phyloP scores from a whole-genome alignment of 2,329 filamentous ascomycete species.

The Colletotrichum eremochloae region DNA sequence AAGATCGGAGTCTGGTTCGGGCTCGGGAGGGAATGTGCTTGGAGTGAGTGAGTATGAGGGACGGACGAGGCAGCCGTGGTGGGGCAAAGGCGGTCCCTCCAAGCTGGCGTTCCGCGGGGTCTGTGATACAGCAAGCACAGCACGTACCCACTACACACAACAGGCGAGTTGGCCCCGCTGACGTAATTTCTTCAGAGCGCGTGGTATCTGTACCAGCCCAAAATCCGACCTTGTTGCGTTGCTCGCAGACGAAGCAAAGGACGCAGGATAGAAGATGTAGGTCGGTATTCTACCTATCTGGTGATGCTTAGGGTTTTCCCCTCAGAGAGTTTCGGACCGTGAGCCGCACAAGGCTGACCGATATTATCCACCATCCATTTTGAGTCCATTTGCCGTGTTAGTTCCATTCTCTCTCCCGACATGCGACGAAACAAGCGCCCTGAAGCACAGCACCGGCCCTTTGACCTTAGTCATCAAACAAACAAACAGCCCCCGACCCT shows the following conservation, averaged over 20 bases:
- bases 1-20: constrained; percentile 29
- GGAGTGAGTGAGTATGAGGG: constrained; percentile 27
- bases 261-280: background rate
- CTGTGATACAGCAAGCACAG: background rate
- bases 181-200: constrained; percentile 25
- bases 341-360: too few species aligned
- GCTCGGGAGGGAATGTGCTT: constrained; percentile 32
- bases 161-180: constrained; percentile 25
- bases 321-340: constrained; percentile 17
- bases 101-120: constrained; percentile 34
- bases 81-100: constrained; percentile 28
- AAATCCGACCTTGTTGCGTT: too few species aligned
- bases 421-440: background rate
- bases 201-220: background rate
- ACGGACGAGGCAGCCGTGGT: constrained; percentile 32
- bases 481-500: constrained; percentile 1
- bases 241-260: background rate
- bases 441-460: background rate
- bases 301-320: background rate
- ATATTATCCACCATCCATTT: background rate
- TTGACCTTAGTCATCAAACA: background rate
- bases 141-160: background rate
- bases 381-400: background rate
- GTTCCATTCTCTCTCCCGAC: too few species aligned
- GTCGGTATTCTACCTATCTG: too few species aligned